phyloP scores from a whole-genome alignment of 495 filamentous ascomycete species.

The Penicillium angulare region DNA sequence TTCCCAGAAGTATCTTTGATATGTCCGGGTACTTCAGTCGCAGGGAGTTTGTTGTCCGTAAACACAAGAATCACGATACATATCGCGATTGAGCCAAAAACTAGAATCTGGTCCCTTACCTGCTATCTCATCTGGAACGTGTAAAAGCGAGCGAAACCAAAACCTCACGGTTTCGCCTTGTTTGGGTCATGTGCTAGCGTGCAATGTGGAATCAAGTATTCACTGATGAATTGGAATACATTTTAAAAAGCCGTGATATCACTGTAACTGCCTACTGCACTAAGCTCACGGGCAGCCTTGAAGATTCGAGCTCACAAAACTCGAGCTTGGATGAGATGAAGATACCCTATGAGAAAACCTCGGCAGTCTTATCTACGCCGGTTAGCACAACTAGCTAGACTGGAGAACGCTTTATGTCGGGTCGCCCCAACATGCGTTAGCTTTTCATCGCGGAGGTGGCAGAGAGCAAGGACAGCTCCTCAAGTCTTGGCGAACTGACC shows the following conservation, averaged over 20 bases:
- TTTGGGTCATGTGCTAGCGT: slow-evolving; percentile 26
- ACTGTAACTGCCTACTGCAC: not conserved
- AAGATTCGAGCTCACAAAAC: not conserved
- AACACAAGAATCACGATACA: no score
- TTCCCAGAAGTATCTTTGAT: no score
- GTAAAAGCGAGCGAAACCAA: slow-evolving; percentile 7
- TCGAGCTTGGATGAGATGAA: no score
- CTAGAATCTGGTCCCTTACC: slow-evolving; percentile 43
- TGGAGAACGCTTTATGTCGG: not conserved
- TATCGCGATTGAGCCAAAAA: no score
- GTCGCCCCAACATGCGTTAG: not conserved
- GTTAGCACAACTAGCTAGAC: not conserved
- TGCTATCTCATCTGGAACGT: slow-evolving; percentile 24
- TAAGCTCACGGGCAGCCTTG: not conserved
- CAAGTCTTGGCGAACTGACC: slow-evolving; percentile 35
- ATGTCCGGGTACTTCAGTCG: no score
- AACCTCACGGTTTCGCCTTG: slow-evolving; percentile 17
- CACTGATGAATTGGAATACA: not conserved
- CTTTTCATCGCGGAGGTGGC: not conserved
- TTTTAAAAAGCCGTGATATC: not conserved
- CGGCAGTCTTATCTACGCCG: not conserved
- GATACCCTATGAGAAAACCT: not conserved
- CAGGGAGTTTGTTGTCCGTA: no score
- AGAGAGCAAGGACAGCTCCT: not conserved
- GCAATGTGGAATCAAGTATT: slow-evolving; percentile 5